Percentiles rank a stretch among this genome's conserved stretches.
Conservation (phyloP, 345 rosid species). For the Brassica cretica region DNA sequence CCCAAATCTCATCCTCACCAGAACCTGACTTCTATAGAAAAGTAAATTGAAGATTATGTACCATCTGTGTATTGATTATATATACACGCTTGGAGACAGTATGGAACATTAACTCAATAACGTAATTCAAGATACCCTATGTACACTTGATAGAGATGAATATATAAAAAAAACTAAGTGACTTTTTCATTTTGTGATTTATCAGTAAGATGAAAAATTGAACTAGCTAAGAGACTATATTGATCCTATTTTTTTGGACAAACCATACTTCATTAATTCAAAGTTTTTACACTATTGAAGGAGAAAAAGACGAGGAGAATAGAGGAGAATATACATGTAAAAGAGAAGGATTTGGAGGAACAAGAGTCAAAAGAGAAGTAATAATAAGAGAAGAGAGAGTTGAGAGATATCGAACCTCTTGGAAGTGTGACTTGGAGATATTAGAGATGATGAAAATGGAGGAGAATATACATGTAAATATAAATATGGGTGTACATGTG, state of each 20-base stretch:
- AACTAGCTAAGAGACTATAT: slow-evolving; percentile 14
- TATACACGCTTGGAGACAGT: background rate
- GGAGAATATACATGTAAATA: background rate
- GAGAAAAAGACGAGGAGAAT: background rate
- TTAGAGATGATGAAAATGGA: slow-evolving; percentile 29
- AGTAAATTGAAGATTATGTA: background rate
- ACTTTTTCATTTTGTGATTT: background rate
- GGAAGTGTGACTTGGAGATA: slow-evolving; percentile 22
- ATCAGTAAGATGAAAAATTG: background rate
- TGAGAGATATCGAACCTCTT: slow-evolving; percentile 23
- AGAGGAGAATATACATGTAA: background rate
- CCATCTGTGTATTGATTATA: background rate
- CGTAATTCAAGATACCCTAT: background rate
- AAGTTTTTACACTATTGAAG: background rate
- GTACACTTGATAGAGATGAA: background rate
- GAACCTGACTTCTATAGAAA: background rate
- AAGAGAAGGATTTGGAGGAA: background rate
- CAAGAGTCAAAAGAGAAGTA: background rate
- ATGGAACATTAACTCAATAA: background rate
- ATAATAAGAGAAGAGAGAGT: background rate
- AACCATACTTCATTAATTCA: background rate
- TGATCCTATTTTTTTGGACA: background rate
- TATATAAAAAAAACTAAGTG: background rate
- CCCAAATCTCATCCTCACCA: slow-evolving; percentile 56
- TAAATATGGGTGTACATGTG: background rate